Evolutionary conservation across 768 basidiomycete genomes (phyloP).

Genomic region (Collybia sp.): DNA sequence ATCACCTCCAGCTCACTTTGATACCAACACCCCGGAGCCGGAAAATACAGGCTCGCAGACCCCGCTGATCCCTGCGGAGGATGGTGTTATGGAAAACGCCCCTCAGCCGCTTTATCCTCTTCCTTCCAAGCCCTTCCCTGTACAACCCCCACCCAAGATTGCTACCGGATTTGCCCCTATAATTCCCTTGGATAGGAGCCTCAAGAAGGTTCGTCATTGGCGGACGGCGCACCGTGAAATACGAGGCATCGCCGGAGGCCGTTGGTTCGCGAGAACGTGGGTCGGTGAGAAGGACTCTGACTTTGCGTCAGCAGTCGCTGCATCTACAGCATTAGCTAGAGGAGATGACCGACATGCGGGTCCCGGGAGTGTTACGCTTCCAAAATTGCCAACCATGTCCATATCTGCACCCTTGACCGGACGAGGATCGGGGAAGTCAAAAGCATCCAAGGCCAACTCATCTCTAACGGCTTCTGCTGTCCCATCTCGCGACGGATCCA

Average conservation of each 20-base stretch:
- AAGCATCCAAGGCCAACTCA: conserved; percentile 29
- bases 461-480: conserved; percentile 44
- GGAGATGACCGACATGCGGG: conserved; percentile 24
- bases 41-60: conserved; percentile 32
- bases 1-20: conserved; percentile 55
- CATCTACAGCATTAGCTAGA: conserved; percentile 21
- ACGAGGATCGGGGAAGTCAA: conserved; percentile 37
- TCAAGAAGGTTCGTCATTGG: conserved; percentile 66
- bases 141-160: conserved; percentile 77
- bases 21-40: conserved; percentile 45
- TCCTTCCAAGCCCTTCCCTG: conserved; percentile 79
- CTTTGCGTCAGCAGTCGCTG: conserved; percentile 35
- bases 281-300: conserved; percentile 81
- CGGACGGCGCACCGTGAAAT: conserved; percentile 72
- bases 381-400: conserved; percentile 36
- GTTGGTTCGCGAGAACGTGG: conserved; percentile 79
- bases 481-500: conserved; percentile 56
- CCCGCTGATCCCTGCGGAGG: conserved; percentile 28
- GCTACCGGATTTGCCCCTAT: conserved; percentile 65
- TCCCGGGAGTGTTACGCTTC: conserved; percentile 19
- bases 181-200: conserved; percentile 60
- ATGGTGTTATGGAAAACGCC: conserved; percentile 50
- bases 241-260: conserved; percentile 76
- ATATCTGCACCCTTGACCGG: conserved; percentile 41
- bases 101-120: conserved; percentile 74